phyloP scores from a whole-genome alignment of 768 basidiomycete species.

The Mycena venus region DNA sequence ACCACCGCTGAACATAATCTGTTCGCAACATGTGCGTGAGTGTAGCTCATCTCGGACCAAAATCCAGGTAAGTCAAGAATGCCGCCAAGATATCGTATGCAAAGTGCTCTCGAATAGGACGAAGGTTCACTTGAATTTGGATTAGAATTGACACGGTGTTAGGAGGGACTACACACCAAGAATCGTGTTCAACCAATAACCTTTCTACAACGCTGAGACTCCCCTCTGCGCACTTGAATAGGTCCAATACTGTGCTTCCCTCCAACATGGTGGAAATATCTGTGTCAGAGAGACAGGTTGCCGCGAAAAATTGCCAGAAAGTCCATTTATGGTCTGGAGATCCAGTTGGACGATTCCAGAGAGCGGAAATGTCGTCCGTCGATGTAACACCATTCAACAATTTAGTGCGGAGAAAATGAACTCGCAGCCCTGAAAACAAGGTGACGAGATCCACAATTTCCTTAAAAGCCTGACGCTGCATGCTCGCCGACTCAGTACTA shows the following conservation, averaged over 20 bases:
- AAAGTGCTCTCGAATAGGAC: neutral
- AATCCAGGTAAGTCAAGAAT: neutral
- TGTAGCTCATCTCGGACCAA: neutral
- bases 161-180: neutral
- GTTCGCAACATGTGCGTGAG: neutral
- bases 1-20: neutral
- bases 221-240: neutral
- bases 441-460: neutral
- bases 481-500: neutral
- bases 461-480: neutral
- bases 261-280: neutral
- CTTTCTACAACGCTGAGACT: neutral
- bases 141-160: neutral
- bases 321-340: neutral
- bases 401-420: neutral
- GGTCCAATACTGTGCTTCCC: neutral
- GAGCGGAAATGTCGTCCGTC: neutral
- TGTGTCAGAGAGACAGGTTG: neutral
- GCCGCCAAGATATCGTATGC: neutral
- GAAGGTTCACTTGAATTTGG: neutral
- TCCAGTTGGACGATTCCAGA: neutral
- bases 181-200: neutral
- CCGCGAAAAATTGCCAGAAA: neutral
- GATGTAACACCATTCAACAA: neutral
- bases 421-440: neutral